Conservation (phyloP, 805 yeast genomes). For the Sugiyamaella smithiae region DNA sequence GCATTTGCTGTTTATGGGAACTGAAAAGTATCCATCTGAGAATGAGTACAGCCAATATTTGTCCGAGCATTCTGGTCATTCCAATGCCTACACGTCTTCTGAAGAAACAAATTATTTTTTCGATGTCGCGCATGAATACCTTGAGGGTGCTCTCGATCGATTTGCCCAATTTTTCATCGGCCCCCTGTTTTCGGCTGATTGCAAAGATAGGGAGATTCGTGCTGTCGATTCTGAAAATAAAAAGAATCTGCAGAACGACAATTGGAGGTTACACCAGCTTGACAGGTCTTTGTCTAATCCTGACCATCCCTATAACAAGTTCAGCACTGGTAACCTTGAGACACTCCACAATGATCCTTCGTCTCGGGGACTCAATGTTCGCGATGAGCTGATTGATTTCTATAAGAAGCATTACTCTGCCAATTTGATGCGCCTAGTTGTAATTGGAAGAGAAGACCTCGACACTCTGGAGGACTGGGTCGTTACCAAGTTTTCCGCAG, state of each 20-base stretch:
- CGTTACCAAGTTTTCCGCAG: conserved; percentile 56
- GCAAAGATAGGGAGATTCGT: conserved; percentile 87
- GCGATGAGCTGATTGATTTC: conserved; percentile 77
- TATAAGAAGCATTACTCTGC: conserved; percentile 73
- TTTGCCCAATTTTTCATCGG: conserved; percentile 88
- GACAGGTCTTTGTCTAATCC: conserved; percentile 72
- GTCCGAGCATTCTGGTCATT: conserved; percentile 80
- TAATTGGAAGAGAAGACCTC: conserved; percentile 77
- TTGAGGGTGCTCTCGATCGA: conserved; percentile 87
- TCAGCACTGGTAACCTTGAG: conserved; percentile 81
- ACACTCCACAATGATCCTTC: conserved; percentile 72
- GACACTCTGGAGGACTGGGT: conserved; percentile 74
- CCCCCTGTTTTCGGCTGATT: conserved; percentile 69
- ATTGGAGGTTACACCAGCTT: conserved; percentile 84
- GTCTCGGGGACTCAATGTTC: conserved; percentile 61
- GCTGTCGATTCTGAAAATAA: conserved; percentile 97
- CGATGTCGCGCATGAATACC: conserved; percentile 70
- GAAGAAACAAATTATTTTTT: conserved; percentile 89
- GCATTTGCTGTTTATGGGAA: conserved; percentile 80
- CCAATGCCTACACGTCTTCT: conserved; percentile 89
- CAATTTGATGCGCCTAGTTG: conserved; percentile 81
- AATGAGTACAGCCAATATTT: conserved; percentile 72
- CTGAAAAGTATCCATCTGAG: conserved; percentile 70
- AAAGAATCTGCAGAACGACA: conserved; percentile 85
- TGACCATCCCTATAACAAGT: conserved; percentile 79